Evolutionary conservation across 1,139 yeast species (phyloP), one percentile per base, ranked within the genome.

Genomic region (Yamadazyma sp.): DNA sequence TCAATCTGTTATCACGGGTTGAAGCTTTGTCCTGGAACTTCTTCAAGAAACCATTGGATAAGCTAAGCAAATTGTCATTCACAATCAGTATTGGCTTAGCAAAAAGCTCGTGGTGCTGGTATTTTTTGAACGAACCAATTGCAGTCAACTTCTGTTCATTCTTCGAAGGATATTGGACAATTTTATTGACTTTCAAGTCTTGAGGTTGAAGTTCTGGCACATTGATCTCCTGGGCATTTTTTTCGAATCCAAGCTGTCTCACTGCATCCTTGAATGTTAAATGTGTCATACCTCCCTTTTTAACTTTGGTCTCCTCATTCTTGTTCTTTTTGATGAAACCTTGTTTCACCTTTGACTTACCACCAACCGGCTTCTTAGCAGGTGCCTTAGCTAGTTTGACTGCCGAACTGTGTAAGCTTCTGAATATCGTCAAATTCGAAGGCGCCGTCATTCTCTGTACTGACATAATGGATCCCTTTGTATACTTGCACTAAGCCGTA

Each of bases 31-130:
- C 2, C 46, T 50, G 45, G 43, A 68, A 54, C 25, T 59, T 58
- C 12, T 50, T 40, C 6, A 71, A 48, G 42, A 69, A 62, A 9
- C 46, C 42, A n/a, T 51, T 42, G 17, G 56, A 44, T 16, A 69
- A 42, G n/a, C 45, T 43, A n/a, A 40, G 31, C 29, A 70, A 62
- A 47, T 69, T 69, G 17, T 58, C 47, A 27, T 63, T 75, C 2
- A 80, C 66, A 44, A 84, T 54, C 1, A 87, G 67, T 2, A 80
- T 58, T 14, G 89, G 91, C 25, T 66, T 64, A 23, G 65, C 56
- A 54, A 79, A 82, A 34, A 81, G 53, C 58, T 84, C 92, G 49
- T 79, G 77, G 55, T 73, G 80, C 59, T 84, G 92, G 47, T 68
- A 70, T 48, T 77, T 81, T 50, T 78, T 77, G 59, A 84, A 83